Evolutionary conservation across 2,329 filamentous ascomycete species (phyloP).

Genomic region (Myriosclerotinia curreyana): DNA sequence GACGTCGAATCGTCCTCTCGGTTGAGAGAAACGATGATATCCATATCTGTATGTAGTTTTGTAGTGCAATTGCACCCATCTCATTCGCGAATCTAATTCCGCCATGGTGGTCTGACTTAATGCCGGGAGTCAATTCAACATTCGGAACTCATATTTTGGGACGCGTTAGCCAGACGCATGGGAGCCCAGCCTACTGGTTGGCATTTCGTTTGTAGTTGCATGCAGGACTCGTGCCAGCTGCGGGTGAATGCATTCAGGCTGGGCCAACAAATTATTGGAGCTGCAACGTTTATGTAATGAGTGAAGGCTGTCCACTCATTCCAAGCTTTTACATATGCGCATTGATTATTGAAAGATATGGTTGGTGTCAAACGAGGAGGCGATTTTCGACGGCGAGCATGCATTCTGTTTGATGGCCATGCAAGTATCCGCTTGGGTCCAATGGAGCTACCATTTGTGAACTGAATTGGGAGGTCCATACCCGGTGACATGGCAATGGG

Average conservation of each 20-base stretch:
- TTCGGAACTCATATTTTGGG: slow-evolving; percentile 13
- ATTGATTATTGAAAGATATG: neutral
- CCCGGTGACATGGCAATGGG: slow-evolving; percentile 17
- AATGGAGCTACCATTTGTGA: neutral
- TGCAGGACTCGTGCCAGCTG: slow-evolving; percentile 13
- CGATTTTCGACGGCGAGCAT: neutral
- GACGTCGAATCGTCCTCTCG: neutral
- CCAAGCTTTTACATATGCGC: neutral
- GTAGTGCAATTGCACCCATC: neutral
- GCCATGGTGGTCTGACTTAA: slow-evolving; percentile 19
- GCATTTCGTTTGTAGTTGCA: neutral
- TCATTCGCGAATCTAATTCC: slow-evolving; percentile 19
- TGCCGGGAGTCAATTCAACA: slow-evolving; percentile 4
- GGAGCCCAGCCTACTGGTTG: slow-evolving; percentile 15
- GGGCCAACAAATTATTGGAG: slow-evolving; percentile 17
- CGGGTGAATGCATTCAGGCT: slow-evolving; percentile 8
- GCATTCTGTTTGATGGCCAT: slow-evolving; percentile 1
- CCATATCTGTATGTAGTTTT: neutral
- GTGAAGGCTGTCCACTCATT: neutral
- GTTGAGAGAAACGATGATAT: neutral
- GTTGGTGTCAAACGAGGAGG: slow-evolving; percentile 1
- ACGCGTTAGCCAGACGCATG: slow-evolving; percentile 11
- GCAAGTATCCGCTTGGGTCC: neutral
- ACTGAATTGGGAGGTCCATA: neutral
- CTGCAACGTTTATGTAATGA: slow-evolving; percentile 5